A percentile compares a stretch with the other conserved stretches of the same genome.
Evolutionary conservation across 2,329 filamentous ascomycete species (phyloP).

Genomic region (Zalaria obscura): DNA sequence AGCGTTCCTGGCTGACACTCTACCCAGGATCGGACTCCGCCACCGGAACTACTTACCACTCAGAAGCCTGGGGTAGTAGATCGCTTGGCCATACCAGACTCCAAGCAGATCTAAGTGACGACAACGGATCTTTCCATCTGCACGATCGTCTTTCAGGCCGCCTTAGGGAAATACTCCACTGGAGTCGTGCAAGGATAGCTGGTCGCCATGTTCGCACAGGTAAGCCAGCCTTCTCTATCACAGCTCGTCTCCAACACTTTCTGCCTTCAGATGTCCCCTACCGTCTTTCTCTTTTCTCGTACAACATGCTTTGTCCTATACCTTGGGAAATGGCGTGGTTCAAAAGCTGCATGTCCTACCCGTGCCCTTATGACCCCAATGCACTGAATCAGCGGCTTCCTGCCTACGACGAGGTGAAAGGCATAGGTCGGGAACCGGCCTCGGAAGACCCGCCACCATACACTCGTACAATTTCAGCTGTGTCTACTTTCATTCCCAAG

Average conservation of each 20-base stretch:
- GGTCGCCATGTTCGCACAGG: background rate
- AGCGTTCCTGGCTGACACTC: background rate
- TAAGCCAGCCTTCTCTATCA: background rate
- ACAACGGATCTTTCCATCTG: background rate
- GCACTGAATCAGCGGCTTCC: background rate
- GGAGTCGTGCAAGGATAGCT: background rate
- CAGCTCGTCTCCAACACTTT: background rate
- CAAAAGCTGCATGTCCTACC: slow-evolving; percentile 6
- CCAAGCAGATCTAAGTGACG: background rate
- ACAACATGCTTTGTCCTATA: background rate
- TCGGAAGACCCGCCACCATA: slow-evolving; percentile 1
- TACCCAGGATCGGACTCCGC: no score
- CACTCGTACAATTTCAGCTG: background rate
- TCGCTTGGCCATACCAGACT: background rate
- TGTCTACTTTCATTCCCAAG: background rate
- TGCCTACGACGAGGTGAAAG: background rate
- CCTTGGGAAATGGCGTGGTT: slow-evolving; percentile 4
- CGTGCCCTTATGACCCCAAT: slow-evolving; percentile 6
- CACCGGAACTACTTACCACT: no score
- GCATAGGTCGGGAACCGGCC: background rate
- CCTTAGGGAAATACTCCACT: background rate
- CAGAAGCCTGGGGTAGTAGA: background rate
- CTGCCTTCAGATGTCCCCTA: background rate
- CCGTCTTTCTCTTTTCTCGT: background rate
- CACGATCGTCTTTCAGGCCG: background rate